phyloP scores from a whole-genome alignment of 257 asterid genomes.

The Fraxinus cuspidata region DNA sequence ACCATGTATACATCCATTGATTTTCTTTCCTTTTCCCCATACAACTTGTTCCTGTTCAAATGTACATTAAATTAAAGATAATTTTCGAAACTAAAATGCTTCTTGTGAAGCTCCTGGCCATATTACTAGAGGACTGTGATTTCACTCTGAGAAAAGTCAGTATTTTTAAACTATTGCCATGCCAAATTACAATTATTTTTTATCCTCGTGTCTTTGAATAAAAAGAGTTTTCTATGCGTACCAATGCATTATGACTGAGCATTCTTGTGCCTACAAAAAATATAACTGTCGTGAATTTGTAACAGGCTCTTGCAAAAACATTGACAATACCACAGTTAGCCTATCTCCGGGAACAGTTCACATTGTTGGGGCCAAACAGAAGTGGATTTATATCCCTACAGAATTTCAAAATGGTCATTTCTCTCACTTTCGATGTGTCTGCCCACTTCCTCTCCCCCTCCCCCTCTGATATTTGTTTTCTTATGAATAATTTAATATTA shows the following conservation, averaged over 20 bases:
- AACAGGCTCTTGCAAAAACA: slow-evolving; percentile 89
- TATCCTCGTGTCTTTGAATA: no score
- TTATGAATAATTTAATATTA: neutral
- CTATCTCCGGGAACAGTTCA: slow-evolving; percentile 88
- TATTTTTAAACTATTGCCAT: neutral
- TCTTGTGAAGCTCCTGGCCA: no score
- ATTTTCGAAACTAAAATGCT: no score
- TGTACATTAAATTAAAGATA: no score
- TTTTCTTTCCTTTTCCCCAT: no score
- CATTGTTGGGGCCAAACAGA: slow-evolving; percentile 77
- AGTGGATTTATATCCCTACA: slow-evolving; percentile 74
- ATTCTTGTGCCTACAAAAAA: neutral
- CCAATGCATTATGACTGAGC: neutral
- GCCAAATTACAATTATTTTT: neutral
- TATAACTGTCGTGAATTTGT: neutral
- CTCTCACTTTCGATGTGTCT: slow-evolving; percentile 21
- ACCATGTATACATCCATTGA: neutral
- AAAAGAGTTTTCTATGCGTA: no score
- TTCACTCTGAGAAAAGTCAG: neutral
- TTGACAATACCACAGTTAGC: slow-evolving; percentile 74
- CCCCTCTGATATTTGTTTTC: neutral
- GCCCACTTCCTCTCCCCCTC: neutral
- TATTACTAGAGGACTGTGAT: neutral
- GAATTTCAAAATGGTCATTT: slow-evolving; percentile 65
- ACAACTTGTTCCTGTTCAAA: no score